These are phyloP conservation scores for Botrytis porri DNA, from an alignment of 2,329 filamentous ascomycete genomes.

Conservation along the genomic window DNA sequence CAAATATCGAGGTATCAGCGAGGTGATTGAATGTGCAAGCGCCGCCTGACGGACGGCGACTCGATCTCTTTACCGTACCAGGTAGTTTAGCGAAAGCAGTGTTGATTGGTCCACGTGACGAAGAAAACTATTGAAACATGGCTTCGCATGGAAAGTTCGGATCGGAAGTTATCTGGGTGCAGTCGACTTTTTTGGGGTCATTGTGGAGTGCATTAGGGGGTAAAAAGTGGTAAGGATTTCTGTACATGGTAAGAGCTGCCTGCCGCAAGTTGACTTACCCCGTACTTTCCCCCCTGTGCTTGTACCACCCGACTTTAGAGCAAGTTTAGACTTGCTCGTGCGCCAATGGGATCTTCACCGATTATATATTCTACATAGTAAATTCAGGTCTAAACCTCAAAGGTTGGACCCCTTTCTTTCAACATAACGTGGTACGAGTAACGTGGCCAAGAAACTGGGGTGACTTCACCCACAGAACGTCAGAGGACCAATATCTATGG, in stretches of 20 bases:
- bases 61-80: neutral
- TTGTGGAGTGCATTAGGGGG: slow-evolving; percentile 6
- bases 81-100: neutral
- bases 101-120: slow-evolving; percentile 4
- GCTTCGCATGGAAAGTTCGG: neutral
- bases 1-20: neutral
- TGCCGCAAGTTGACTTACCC: slow-evolving; percentile 5
- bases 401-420: neutral
- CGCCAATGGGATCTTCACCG: slow-evolving; percentile 7
- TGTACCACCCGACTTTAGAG: neutral
- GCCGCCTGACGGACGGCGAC: neutral
- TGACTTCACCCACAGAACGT: neutral
- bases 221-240: neutral
- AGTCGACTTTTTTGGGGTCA: neutral
- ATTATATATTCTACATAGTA: neutral
- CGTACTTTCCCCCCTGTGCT: neutral
- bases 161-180: neutral
- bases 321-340: neutral
- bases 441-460: neutral
- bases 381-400: neutral
- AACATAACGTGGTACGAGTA: neutral
- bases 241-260: neutral
- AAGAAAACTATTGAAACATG: neutral
- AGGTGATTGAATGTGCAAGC: neutral
- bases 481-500: neutral